These are phyloP conservation scores for Aspergillus carlsbadensis DNA, from an alignment of 495 filamentous ascomycete genomes.

Conservation along the genomic window DNA sequence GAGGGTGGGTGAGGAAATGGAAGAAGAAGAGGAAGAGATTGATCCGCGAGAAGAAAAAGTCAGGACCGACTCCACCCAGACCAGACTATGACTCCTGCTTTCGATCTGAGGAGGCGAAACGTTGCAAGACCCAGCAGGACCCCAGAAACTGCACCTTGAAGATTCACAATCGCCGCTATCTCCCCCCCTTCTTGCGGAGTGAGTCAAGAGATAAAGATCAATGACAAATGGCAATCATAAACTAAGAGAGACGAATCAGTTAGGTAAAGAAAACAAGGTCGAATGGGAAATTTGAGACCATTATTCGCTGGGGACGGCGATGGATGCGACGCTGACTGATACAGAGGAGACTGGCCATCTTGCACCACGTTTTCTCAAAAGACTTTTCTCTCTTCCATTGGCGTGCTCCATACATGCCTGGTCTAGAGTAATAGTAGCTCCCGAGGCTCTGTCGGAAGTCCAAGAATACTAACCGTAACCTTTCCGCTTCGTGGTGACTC, in stretches of 20 bases:
- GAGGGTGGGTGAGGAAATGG: constrained; percentile 1
- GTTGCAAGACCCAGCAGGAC: constrained; percentile 1
- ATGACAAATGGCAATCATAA: constrained; percentile 18
- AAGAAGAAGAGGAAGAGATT: constrained; percentile 12
- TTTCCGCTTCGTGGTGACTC: not conserved
- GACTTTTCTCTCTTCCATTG: not conserved
- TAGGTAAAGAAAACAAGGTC: constrained; percentile 28
- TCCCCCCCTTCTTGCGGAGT: constrained; percentile 14
- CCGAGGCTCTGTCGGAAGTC: not conserved
- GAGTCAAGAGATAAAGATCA: constrained; percentile 21
- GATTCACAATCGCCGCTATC: not conserved
- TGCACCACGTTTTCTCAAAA: not conserved
- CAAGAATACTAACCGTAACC: too few species aligned
- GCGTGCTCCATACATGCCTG: not conserved
- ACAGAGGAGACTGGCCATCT: not conserved
- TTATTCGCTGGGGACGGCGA: not conserved
- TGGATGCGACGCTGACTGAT: constrained; percentile 18
- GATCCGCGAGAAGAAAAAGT: constrained; percentile 12
- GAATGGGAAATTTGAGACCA: constrained; percentile 7
- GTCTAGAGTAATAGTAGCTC: not conserved
- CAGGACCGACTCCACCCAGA: constrained; percentile 16
- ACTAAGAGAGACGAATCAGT: constrained; percentile 19
- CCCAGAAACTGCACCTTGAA: constrained; percentile 1
- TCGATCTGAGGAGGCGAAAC: not conserved
- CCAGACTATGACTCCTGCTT: constrained; percentile 6